Evolutionary conservation across 768 basidiomycete species (phyloP), one percentile per base, ranked within the genome.

Genomic region (Mrakia blollopis): DNA sequence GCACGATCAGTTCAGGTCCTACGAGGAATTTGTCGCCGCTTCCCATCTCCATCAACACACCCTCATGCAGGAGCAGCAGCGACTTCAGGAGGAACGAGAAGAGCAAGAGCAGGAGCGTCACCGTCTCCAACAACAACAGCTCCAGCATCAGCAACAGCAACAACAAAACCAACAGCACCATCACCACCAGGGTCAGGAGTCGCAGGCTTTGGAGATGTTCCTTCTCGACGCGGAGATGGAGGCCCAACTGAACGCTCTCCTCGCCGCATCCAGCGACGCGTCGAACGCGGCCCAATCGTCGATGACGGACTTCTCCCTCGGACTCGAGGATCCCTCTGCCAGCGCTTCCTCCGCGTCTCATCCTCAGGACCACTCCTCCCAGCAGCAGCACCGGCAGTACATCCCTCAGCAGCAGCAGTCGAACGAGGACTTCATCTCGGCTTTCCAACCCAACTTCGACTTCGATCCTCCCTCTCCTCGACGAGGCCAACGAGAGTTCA

Each of bases 1-100:
- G 11, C 25, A 25, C 39, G 37, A 39, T 21, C 35, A 39, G 35
- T 68, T 68, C 37, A 35, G 65, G 37, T 39, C 65, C 2, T 68
- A 68, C 65, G 65, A 68, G 37, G 65, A 68, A 13, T 68, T 39
- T 39, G 35, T 39, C 65, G 65, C 65, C 65, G 65, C 65, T 10
- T 68, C 65, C 7, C 35, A 68, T 21, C 37, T 68, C 18, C 65
- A 68, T 25, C 35, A 68, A 37, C 65, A 68, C 65, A 68, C 37
- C 21, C 65, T 68, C 25, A 37, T 35, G 35, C 65, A 68, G 25
- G 65, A 68, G 23, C 35, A 35, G 65, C 35, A 68, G 14, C 65
- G 65, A n/a, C 65, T 68, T n/a, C 32, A 37, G 39, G 65, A 68
- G 65, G 65, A 68, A 9, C 18, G 39, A 39, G 65, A 68, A 13